Conservation (phyloP, 257 asterid genomes). For the Solanum acaule region DNA sequence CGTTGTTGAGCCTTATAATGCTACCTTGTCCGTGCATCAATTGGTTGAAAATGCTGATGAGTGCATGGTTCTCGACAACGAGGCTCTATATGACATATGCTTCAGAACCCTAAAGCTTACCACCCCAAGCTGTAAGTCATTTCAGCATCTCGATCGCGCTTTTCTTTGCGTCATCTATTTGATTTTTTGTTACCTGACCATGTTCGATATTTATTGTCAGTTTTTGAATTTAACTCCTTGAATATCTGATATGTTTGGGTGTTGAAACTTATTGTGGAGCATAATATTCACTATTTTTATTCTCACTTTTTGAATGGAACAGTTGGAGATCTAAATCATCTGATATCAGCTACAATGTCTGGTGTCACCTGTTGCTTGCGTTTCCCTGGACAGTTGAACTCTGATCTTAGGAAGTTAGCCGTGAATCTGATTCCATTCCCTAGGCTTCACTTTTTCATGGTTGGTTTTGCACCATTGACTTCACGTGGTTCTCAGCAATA, state of each 20-base stretch:
- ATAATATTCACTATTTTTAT: background rate
- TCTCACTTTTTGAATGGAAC: background rate
- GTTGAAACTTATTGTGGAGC: background rate
- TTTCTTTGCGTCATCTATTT: background rate
- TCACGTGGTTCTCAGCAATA: conserved; percentile 5
- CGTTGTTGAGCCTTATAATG: conserved; percentile 1
- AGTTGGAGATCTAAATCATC: background rate
- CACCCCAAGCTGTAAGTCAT: background rate
- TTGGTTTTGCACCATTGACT: background rate
- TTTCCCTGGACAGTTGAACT: conserved; percentile 1
- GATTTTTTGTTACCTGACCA: background rate
- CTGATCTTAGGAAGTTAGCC: background rate
- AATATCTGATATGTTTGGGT: background rate
- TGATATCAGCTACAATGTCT: conserved; percentile 1
- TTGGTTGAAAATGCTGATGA: conserved; percentile 1
- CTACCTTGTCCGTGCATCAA: background rate
- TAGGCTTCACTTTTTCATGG: conserved; percentile 1
- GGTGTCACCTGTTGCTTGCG: background rate
- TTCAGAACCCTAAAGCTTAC: conserved; percentile 3
- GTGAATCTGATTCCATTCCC: conserved; percentile 1
- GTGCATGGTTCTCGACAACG: background rate
- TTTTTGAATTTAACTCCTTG: background rate
- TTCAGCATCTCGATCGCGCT: background rate
- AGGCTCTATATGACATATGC: background rate
- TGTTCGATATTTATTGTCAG: background rate